Evolutionary conservation across 768 basidiomycete genomes (phyloP), one percentile per base, ranked within the genome.

Genomic region (Pseudohyphozyma bogoriensis): DNA sequence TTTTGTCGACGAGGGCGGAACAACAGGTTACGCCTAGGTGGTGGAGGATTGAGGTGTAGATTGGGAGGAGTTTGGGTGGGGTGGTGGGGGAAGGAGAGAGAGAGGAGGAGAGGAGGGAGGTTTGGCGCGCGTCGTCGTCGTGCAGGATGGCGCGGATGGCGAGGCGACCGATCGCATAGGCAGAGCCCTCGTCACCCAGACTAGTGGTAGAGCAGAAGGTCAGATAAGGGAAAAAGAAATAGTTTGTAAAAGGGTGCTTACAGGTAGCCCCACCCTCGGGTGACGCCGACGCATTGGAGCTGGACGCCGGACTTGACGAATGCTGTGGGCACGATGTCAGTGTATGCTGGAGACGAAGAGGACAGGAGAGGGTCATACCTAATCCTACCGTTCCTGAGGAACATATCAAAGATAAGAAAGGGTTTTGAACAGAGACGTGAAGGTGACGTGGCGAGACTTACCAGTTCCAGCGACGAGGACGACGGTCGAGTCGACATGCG

Each of bases 171-270:
- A 73, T 53, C 51, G 56, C 60, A 54, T 69, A 72, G n/a, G 71
- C 73, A 0, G 72, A 72, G 0, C 73, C 73, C 58, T 72, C 73
- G 63, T 73, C 73, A 26, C 72, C 70, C 11, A 73, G 67, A 9
- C 73, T 72, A 50, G 13, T 35, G 16, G 16, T 1, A 1, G 26
- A 9, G 18, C 1, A 32, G 40, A 4, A n/a, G 13, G 2, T 4
- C 35, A 20, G 8, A 10, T 8, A 12, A 2, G 22, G 29, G 42
- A 15, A 18, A 37, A 20, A 13, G n/a, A n/a, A n/a, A n/a, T n/a
- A n/a, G n/a, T n/a, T 28, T 4, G 22, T n/a, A n/a, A 47, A 4
- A 18, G n/a, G 29, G 6, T 12, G 62, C 71, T 63, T 29, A 73
- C 73, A 72, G 32, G 58, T 67, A 70, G 1, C 73, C 73, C 71